A percentile compares a stretch with the other conserved stretches of the same genome.
Conservation (phyloP, 1,284 basidiomycete species). For the Moesziomyces globuligerus region DNA sequence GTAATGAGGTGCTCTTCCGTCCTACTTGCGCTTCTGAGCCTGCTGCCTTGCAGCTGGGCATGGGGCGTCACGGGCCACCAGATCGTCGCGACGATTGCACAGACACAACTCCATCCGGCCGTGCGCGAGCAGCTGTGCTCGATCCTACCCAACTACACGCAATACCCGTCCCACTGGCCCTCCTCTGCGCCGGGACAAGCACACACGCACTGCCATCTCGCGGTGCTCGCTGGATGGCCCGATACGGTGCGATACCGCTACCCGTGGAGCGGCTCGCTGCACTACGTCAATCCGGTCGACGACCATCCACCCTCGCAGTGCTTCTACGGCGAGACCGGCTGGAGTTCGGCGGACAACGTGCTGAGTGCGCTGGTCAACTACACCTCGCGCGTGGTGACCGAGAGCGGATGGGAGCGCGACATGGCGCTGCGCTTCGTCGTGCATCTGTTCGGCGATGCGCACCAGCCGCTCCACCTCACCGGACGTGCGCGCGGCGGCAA, state of each 20-base stretch:
- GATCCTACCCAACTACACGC: constrained; percentile 71
- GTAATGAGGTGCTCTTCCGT: no score
- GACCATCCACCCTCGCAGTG: constrained; percentile 83
- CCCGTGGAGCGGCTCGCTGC: constrained; percentile 72
- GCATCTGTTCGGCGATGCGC: constrained; percentile 89
- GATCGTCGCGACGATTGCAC: constrained; percentile 90
- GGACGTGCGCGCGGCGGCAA: constrained; percentile 88
- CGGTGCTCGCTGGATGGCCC: constrained; percentile 84
- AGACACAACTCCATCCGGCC: constrained; percentile 83
- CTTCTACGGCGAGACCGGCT: constrained; percentile 79
- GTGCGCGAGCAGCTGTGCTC: constrained; percentile 77
- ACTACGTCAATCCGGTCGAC: constrained; percentile 78
- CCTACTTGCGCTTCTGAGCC: constrained; percentile 9
- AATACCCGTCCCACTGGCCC: constrained; percentile 41
- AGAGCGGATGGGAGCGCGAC: constrained; percentile 66
- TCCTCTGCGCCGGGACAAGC: not conserved
- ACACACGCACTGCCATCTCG: constrained; percentile 64
- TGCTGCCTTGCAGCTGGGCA: constrained; percentile 25
- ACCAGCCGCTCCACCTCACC: constrained; percentile 88
- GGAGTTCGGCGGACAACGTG: constrained; percentile 70
- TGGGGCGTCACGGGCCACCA: constrained; percentile 77
- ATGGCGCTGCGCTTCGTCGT: constrained; percentile 85
- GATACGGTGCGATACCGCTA: constrained; percentile 61
- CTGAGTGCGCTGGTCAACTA: constrained; percentile 57
- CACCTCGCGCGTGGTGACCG: constrained; percentile 44